Evolutionary conservation across 768 basidiomycete species (phyloP).

Genomic region (Lepiota subincarnata): DNA sequence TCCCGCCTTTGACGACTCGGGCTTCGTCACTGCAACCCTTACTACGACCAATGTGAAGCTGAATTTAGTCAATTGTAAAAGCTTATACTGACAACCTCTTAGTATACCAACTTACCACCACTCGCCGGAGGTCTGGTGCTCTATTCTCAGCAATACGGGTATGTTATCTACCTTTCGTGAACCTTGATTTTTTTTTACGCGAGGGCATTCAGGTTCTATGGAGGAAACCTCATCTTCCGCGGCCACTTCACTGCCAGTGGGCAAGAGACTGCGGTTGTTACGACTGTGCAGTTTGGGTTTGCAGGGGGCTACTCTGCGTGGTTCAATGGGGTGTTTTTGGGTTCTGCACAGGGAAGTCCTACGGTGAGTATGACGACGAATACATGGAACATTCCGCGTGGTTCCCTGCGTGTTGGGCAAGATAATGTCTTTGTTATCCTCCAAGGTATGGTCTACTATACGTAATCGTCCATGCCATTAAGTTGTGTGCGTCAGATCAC

Average conservation of each 20-base stretch:
- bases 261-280: constrained; percentile 39
- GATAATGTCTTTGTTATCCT: constrained; percentile 79
- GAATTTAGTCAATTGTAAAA: constrained; percentile 29
- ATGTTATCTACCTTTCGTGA: constrained; percentile 5
- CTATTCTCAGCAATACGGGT: constrained; percentile 53
- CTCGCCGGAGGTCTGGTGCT: constrained; percentile 39
- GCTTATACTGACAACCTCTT: neutral
- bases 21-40: constrained; percentile 64
- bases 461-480: neutral
- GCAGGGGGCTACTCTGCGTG: constrained; percentile 51
- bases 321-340: constrained; percentile 46
- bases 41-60: constrained; percentile 63
- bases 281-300: constrained; percentile 46
- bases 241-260: constrained; percentile 51
- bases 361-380: constrained; percentile 48
- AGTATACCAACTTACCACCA: constrained; percentile 50
- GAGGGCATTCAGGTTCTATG: constrained; percentile 36
- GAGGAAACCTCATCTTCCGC: constrained; percentile 48
- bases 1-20: constrained; percentile 51
- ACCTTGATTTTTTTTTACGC: neutral
- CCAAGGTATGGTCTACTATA: constrained; percentile 28
- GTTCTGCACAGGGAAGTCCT: constrained; percentile 54
- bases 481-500: constrained; percentile 34
- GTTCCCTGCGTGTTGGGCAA: constrained; percentile 39
- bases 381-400: constrained; percentile 44